Evolutionary conservation across 345 rosid genomes (phyloP), one percentile per base, ranked within the genome.

Genomic region (Rhodamnia rubescens): DNA sequence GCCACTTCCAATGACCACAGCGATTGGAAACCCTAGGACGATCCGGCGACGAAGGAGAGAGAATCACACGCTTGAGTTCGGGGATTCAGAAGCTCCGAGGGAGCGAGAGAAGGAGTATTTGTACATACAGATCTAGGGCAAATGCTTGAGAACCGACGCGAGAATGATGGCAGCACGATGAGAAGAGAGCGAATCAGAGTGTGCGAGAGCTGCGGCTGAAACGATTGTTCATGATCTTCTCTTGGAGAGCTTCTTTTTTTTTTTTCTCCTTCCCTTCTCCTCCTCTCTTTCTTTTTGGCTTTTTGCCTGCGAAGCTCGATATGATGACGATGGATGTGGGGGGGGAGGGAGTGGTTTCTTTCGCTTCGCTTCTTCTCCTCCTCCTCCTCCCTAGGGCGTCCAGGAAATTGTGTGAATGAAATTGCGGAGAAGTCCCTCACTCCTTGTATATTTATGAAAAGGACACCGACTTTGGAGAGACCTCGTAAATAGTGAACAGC

Each of bases 111-210:
- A 11, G 42, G 50, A n/a, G 51, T 40, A 9, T 82, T 64, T 86
- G 54, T 21, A 86, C 87, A 82, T 8, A 82, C 87, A 82, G 85
- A 86, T 86, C 85, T 49, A 36, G 52, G 87, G 61, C 14, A 22
- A 58, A 82, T 82, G 85, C 59, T 80, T 51, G 58, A 27, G 82
- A 64, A 40, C 40, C 42, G 51, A 32, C 21, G 49, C 54, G 74
- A n/a, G 40, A 24, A 54, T 13, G 69, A 54, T 21, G 57, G 57
- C 2, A 26, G 32, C 12, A 32, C 3, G 81, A 24, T 27, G 59
- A 78, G 75, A 78, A 44, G n/a, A 51, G 53, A 74, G 54, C 49
- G 54, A 53, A 8, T 44, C 61, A 47, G 32, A 13, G 85, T 26
- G 56, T 15, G 52, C 15, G 27, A 18, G 82, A 44, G 8, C 20